phyloP scores from a whole-genome alignment of 2,329 filamentous ascomycete genomes.

The Ramularia endophylla region DNA sequence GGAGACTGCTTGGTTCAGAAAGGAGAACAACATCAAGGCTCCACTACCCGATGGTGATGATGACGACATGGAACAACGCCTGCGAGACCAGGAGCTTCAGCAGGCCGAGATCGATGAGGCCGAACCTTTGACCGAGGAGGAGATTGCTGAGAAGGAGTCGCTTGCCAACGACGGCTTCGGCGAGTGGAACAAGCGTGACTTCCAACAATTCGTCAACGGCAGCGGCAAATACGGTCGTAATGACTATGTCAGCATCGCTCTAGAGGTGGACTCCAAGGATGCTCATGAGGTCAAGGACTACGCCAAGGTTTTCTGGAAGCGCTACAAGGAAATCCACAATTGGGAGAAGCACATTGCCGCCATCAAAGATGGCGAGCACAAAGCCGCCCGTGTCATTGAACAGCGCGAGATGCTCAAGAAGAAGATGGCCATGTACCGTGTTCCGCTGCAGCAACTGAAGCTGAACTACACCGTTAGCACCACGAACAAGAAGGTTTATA shows the following conservation, averaged over 20 bases:
- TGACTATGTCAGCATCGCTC: constrained; percentile 77
- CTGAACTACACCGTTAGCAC: constrained; percentile 99
- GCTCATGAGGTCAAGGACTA: constrained; percentile 82
- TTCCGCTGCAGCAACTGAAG: constrained; percentile 94
- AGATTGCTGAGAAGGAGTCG: constrained; percentile 77
- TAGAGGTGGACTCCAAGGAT: constrained; percentile 87
- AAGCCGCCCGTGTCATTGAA: constrained; percentile 79
- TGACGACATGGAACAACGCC: constrained; percentile 76
- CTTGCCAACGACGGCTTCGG: constrained; percentile 82
- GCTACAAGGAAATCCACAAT: constrained; percentile 84
- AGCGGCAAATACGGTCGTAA: constrained; percentile 86
- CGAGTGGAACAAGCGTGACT: constrained; percentile 95
- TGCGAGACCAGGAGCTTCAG: constrained; percentile 79
- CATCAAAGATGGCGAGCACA: constrained; percentile 90
- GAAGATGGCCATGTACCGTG: constrained; percentile 96
- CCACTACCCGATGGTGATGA: constrained; percentile 84
- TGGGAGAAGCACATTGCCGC: constrained; percentile 82
- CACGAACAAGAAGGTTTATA: constrained; percentile 99
- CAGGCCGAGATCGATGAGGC: constrained; percentile 94
- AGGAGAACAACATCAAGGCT: constrained; percentile 94
- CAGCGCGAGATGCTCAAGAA: constrained; percentile 89
- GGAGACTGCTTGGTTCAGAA: constrained; percentile 91
- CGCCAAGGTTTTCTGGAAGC: constrained; percentile 93
- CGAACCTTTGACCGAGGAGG: constrained; percentile 78
- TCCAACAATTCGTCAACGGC: constrained; percentile 96